Evolutionary conservation across 1,284 basidiomycete species (phyloP), one percentile per base, ranked within the genome.

Genomic region (Moniliella sp.): DNA sequence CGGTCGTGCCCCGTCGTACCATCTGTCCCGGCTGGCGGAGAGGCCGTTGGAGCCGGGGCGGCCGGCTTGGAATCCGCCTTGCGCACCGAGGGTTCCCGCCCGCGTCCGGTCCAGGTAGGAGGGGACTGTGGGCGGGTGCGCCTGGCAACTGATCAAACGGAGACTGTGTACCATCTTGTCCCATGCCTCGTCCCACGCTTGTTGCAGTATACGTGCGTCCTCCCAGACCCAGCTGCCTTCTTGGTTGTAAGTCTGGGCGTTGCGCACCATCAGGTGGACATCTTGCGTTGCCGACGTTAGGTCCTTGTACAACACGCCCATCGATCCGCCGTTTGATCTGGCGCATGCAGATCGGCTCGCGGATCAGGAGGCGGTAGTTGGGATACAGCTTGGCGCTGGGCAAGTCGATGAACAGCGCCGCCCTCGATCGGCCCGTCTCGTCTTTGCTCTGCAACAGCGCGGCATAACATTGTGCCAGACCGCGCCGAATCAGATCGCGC

Each of bases 191-290:
- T n/a, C n/a, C n/a, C n/a, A n/a, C n/a, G n/a, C n/a, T n/a, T n/a
- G n/a, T n/a, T n/a, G n/a, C n/a, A n/a, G n/a, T n/a, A n/a, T n/a
- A n/a, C n/a, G n/a, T n/a, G 88, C 84, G 44, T 93, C 83, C 43
- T 79, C 69, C 64, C 83, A 91, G 17, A 94, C 84, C 75, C 80
- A 78, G 0, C 79, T 82, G 32, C 61, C 86, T 80, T 61, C 52
- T 29, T 54, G 50, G 32, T 61, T 53, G 44, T 57, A 58, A 17
- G 47, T 54, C 51, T 78, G 72, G 3, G 88, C 86, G 56, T 97
- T 97, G 57, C 72, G 69, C 62, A 88, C 88, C 76, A 94, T 83
- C 31, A 83, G 69, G 40, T 64, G 59, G 70, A 81, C 81, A 62
- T 94, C 86, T 30, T 69, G 66, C 19, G 70, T 65, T 27, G 84